Base-by-base conservation (phyloP, 257 asterid species). In the Linderniella brevidens region DNA sequence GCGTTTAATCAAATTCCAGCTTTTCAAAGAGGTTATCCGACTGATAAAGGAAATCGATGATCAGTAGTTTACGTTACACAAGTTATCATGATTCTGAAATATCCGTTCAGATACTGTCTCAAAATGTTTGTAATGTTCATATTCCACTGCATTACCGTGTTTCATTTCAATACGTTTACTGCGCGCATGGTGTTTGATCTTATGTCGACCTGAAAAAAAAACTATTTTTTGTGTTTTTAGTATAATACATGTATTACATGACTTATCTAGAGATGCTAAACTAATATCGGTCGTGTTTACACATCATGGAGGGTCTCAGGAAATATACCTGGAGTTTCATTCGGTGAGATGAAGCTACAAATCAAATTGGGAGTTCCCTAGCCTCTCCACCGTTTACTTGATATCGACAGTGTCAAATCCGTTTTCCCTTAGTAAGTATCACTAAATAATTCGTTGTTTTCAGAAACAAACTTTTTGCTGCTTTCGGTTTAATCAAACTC, bases 341-440 rank as follows among this genome's bases (percentile, higher is more conserved):
- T 80, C 47, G 82, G 74, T 8, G 82, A 80, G 83, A 88, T 84
- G 98, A 88, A 88, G 60, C 74, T 88, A 19, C 95, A 88, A 75
- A 84, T 88, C 44, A 88, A 88, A 61, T 46, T 88, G 64, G 94
- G 95, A 15, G 94, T 84, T 59, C 98, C 98, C 62, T 64, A 45
- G 39, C 70, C 82, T 49, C 85, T 84, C 20, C 94, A 88, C 45
- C 75, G 56, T 59, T 52, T 60, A 16, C 56, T 88, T 79, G 94
- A 88, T 60, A 66, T 84, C 43, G 80, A 76, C 59, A 80, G 76
- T 73, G 80, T 88, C 74, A 88, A 88, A 43, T 68, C 95, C 1
- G 86, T 88, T 62, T 88, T 88, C 61, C 97, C 95, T 13, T 88
- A 88, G 96, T 82, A 70, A 79, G 96, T 81, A 48, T 12, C 35